Percentiles rank a stretch among this genome's conserved stretches.
Evolutionary conservation across 2,329 filamentous ascomycete species (phyloP).

Genomic region (Paraphoma sp.): DNA sequence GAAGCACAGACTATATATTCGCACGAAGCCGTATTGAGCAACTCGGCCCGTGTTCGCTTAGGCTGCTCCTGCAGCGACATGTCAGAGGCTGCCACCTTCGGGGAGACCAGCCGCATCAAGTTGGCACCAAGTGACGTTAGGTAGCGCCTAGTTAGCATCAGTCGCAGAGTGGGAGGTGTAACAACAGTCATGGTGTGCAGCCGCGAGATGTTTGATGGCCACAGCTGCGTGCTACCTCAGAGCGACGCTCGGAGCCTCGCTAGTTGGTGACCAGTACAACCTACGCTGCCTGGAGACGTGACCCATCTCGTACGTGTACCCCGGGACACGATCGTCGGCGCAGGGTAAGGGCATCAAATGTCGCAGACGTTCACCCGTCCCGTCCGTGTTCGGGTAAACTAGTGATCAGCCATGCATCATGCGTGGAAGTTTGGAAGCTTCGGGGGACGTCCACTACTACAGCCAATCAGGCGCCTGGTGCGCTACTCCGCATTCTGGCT

Average conservation of each 20-base stretch:
- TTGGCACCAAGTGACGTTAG: background rate
- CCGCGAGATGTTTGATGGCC: background rate
- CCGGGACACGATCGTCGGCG: background rate
- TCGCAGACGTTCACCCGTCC: background rate
- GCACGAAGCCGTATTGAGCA: background rate
- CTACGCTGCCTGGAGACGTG: too few species aligned
- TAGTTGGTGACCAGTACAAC: too few species aligned
- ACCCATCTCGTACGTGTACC: background rate
- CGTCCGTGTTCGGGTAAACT: background rate
- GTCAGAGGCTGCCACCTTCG: background rate
- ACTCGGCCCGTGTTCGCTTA: conserved; percentile 1
- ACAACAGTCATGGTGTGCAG: background rate
- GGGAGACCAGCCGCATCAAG: background rate
- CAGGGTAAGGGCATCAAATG: background rate
- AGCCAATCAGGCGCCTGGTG: background rate
- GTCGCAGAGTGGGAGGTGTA: background rate
- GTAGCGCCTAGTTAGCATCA: background rate
- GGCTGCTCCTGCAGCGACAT: too few species aligned
- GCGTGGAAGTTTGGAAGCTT: background rate
- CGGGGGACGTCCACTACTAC: background rate
- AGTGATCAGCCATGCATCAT: background rate
- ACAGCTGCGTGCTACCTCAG: background rate
- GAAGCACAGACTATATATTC: background rate
- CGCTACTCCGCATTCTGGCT: conserved; percentile 4
- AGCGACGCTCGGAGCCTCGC: background rate